Conservation (phyloP, 441 rosid genomes). For the Manihot esculenta region DNA sequence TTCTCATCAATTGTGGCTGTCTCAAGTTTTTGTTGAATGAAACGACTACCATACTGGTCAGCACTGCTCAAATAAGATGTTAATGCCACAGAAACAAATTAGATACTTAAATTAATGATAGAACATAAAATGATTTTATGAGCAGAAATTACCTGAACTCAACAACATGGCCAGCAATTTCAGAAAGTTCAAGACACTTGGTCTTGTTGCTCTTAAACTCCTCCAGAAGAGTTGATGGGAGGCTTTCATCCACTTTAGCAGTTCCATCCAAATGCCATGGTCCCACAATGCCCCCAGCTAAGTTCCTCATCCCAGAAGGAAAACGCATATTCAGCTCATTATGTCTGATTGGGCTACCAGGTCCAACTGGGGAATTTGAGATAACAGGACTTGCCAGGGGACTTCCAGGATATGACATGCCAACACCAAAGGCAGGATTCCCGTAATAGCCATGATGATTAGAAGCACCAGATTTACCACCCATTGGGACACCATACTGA, state of each 20-base stretch:
- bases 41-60: slow-evolving; percentile 74
- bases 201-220: slow-evolving; percentile 72
- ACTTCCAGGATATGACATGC: slow-evolving; percentile 55
- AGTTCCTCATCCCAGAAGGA: slow-evolving; percentile 51
- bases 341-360: slow-evolving; percentile 50
- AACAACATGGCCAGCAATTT: slow-evolving; percentile 68
- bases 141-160: slow-evolving; percentile 55
- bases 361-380: slow-evolving; percentile 52
- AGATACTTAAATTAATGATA: slow-evolving; percentile 7
- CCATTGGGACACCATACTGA: slow-evolving; percentile 45
- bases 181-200: slow-evolving; percentile 65
- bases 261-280: slow-evolving; percentile 53
- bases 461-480: slow-evolving; percentile 43
- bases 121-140: slow-evolving; percentile 19
- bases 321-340: slow-evolving; percentile 45
- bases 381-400: slow-evolving; percentile 40
- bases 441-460: slow-evolving; percentile 49
- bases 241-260: slow-evolving; percentile 45
- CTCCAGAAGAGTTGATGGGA: slow-evolving; percentile 55
- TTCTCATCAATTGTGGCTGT: slow-evolving; percentile 60
- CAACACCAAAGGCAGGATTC: slow-evolving; percentile 47
- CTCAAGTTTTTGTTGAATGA: slow-evolving; percentile 78
- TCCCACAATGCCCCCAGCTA: slow-evolving; percentile 50
- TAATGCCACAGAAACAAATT: not conserved
- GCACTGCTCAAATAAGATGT: slow-evolving; percentile 39